phyloP scores from a whole-genome alignment of 129 eudicot species.

The Solidago caesia region DNA sequence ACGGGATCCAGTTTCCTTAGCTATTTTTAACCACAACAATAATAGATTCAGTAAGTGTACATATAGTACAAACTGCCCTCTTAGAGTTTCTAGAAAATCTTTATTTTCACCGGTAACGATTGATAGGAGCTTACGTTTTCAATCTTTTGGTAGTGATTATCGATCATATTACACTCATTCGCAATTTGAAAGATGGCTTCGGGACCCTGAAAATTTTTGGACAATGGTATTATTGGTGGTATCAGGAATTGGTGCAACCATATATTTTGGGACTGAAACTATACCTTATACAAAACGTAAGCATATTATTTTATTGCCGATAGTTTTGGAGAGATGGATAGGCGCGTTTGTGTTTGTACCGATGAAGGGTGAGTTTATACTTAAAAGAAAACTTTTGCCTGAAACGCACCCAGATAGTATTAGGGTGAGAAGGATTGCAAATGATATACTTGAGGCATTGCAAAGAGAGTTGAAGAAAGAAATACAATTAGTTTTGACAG shows the following conservation, averaged over 20 bases:
- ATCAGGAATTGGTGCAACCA: conserved; percentile 38
- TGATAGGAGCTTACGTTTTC: conserved; percentile 16
- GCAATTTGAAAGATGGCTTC: conserved; percentile 46
- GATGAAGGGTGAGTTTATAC: conserved; percentile 26
- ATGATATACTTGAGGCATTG: conserved; percentile 50
- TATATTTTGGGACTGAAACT: neutral
- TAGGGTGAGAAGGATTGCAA: conserved; percentile 48
- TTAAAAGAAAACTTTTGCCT: conserved; percentile 59
- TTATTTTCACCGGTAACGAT: conserved; percentile 23
- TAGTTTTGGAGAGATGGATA: neutral
- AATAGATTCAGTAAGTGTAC: neutral
- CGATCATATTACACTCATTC: conserved; percentile 55
- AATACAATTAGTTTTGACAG: conserved; percentile 43
- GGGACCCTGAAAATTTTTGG: conserved; percentile 50
- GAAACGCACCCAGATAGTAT: conserved; percentile 28
- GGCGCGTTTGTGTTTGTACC: conserved; percentile 23
- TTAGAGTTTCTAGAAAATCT: conserved; percentile 14
- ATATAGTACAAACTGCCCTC: neutral
- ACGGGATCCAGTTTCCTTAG: conserved; percentile 11
- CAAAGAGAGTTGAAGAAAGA: conserved; percentile 59
- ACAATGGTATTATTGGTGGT: conserved; percentile 37
- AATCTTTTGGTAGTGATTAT: conserved; percentile 24
- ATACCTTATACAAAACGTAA: conserved; percentile 3
- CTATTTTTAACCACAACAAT: neutral
- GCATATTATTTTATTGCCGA: neutral